Percentiles rank a stretch among this genome's conserved stretches.
phyloP scores from a whole-genome alignment of 2,329 filamentous ascomycete genomes.

The Penicillium sp. region DNA sequence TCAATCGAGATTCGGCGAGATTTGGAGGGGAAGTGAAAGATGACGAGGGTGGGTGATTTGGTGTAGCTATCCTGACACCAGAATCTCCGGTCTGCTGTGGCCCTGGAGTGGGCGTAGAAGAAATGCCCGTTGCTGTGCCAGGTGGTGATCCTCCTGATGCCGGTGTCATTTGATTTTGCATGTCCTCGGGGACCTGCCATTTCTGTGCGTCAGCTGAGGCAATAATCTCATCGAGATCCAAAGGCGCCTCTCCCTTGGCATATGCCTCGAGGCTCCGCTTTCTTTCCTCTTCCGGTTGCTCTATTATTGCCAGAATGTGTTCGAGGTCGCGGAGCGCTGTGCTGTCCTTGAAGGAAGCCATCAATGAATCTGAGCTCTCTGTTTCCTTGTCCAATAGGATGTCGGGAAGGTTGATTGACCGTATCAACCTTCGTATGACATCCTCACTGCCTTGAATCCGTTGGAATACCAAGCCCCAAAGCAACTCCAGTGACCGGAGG shows the following conservation, averaged over 20 bases:
- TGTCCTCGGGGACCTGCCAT: slow-evolving; percentile 33
- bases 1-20: slow-evolving; percentile 8
- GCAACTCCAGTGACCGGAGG: slow-evolving; percentile 67
- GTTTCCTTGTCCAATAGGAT: slow-evolving; percentile 39
- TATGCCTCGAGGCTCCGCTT: slow-evolving; percentile 27
- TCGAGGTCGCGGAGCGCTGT: slow-evolving; percentile 61
- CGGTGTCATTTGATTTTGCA: slow-evolving; percentile 20
- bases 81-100: slow-evolving; percentile 25
- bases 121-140: slow-evolving; percentile 20
- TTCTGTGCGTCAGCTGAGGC: slow-evolving; percentile 31
- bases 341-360: slow-evolving; percentile 62
- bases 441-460: slow-evolving; percentile 58
- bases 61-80: slow-evolving; percentile 24
- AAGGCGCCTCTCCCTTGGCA: slow-evolving; percentile 27
- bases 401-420: slow-evolving; percentile 41
- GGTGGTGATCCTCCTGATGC: slow-evolving; percentile 26
- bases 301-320: slow-evolving; percentile 51
- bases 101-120: slow-evolving; percentile 10
- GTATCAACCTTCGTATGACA: slow-evolving; percentile 54
- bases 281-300: slow-evolving; percentile 39
- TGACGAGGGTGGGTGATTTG: slow-evolving; percentile 5
- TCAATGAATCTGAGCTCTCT: slow-evolving; percentile 54
- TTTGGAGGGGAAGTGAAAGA: slow-evolving; percentile 3
- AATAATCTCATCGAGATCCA: slow-evolving; percentile 32
- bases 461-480: slow-evolving; percentile 64